phyloP scores from a whole-genome alignment of 805 yeast genomes.

The Cyberlindnera subsufficiens region DNA sequence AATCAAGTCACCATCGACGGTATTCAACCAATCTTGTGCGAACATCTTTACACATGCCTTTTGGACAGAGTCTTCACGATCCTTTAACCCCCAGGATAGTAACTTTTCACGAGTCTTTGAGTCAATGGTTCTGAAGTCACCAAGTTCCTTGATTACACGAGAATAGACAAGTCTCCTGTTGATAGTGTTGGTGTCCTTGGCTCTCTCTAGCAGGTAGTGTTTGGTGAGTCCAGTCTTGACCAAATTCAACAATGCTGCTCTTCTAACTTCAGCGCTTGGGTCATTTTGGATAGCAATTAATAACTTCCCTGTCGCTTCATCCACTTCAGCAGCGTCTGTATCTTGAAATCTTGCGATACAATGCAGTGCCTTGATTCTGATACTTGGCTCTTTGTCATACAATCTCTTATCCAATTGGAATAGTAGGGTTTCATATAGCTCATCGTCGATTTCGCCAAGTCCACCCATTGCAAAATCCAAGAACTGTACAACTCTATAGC shows the following conservation, averaged over 20 bases:
- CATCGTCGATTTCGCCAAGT: constrained; percentile 71
- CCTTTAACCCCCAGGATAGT: constrained; percentile 80
- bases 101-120: constrained; percentile 57
- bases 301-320: constrained; percentile 42
- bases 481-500: constrained; percentile 75
- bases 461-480: constrained; percentile 65
- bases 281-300: constrained; percentile 63
- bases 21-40: constrained; percentile 64
- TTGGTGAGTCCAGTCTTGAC: constrained; percentile 48
- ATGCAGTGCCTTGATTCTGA: constrained; percentile 79
- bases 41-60: constrained; percentile 70
- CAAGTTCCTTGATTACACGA: constrained; percentile 59
- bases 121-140: constrained; percentile 52
- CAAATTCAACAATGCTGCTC: constrained; percentile 74
- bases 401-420: constrained; percentile 58
- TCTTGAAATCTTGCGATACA: constrained; percentile 75
- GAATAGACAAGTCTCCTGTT: constrained; percentile 73
- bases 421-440: constrained; percentile 56
- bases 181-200: constrained; percentile 67
- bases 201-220: constrained; percentile 66
- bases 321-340: constrained; percentile 28
- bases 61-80: constrained; percentile 71
- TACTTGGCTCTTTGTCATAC: constrained; percentile 68
- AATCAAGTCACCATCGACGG: constrained; percentile 61
- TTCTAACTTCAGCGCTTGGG: constrained; percentile 80